Base-by-base conservation (phyloP, 2,329 filamentous ascomycete genomes). In the Ascochyta pisi region DNA sequence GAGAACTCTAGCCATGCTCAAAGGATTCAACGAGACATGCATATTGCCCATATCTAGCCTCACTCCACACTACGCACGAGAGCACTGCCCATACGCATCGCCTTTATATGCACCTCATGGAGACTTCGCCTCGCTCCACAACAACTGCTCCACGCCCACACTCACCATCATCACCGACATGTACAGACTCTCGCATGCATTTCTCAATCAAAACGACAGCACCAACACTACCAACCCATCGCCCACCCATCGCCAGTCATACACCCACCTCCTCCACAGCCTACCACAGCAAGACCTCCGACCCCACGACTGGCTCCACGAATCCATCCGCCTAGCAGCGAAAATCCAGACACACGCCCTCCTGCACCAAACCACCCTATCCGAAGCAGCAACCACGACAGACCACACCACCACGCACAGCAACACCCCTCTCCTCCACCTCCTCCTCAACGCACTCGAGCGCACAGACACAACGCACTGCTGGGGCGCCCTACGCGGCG, bases 321-420 rank as follows among this genome's bases (percentile, higher is more conserved):
- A 74, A 45, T 64, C 61, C 29, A 65, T 67, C 39, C 71, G 71
- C 16, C 56, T 75, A 6, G 67, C 73, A 26, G 65, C 69, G 1
- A 44, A 72, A 5, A 69, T 75, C 24, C 73, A 74, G 52, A 68
- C 67, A 38, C 63, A 68, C 26, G 67, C 66, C 1, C 64, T 74
- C n/a, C 58, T 73, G 13, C 62, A 73, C 26, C 60, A 60, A 5
- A 53, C 65, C n/a, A 57, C 68, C 13, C 51, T 73, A 26, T 52
- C 60, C 23, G 58, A 68, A 3, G 64, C 71, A 29, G 68, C 63
- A 29, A 60, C 58, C 16, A 13, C 22, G 12, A 10, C 23, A 15
- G 16, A 34, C 22, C 39, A 34, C 24, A 24, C 15, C 19, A 12
- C 38, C 7, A 23, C 9, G 7, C 22, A 24, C 10, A 10, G 4